Evolutionary conservation across 2,329 filamentous ascomycete genomes (phyloP), one percentile per base, ranked within the genome.

Genomic region (Fusarium oligoseptatum): DNA sequence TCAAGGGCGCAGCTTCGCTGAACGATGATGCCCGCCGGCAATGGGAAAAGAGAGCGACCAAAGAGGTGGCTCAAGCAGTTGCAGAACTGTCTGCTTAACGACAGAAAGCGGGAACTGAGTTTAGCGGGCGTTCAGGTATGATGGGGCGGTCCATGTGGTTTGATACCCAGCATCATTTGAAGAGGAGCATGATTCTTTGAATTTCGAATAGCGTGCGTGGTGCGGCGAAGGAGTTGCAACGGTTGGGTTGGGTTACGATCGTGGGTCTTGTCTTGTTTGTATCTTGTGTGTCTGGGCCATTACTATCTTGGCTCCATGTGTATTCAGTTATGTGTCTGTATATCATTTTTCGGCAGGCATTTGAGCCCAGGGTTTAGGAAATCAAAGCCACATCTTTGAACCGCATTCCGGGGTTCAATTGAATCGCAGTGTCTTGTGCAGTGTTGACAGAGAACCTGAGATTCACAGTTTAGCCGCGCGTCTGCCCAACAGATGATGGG

Each of bases 41-140:
- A 57, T 95, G 95, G 89, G 94, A 97, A 84, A 91, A 89, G 76
- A 88, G 94, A 78, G 95, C 95, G 15, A 90, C 87, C 20, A 89
- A 92, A 52, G 95, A 98, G 84, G 96, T 98, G 5, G 90, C 92
- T 69, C 91, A 88, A 77, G 95, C 95, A 17, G 87, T 98, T 62
- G 87, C 89, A 62, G 87, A 88, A 72, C 82, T 92, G 74, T 83
- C 84, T 76, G 84, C 84, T 71, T 88, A 80, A 87, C 74, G 70
- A 79, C 76, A 75, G 48, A 58, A 73, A 72, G 70, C 66, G 71
- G 68, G 64, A 64, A 71, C 71, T 77, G 69, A 71, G 71, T 80
- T 77, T 74, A 76, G 66, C 68, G 66, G 72, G 81, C 81, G 80
- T 81, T 82, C 78, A 76, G 66, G 72, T 70, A 80, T 79, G 57